These are phyloP conservation scores for Cichorium intybus DNA, from an alignment of 140 eudicot species.

Conservation along the genomic window DNA sequence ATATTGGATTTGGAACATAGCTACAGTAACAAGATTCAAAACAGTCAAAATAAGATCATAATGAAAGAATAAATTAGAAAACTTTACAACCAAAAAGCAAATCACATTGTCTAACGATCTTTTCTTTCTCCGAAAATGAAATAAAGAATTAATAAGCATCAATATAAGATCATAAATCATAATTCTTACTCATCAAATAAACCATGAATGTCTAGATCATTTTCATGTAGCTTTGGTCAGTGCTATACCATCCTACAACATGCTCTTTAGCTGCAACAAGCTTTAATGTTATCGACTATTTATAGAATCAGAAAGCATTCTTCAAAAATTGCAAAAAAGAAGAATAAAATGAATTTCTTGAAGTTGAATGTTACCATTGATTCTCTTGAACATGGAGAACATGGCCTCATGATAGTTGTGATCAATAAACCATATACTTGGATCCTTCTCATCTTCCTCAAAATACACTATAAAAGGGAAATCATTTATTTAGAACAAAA, in stretches of 20 bases:
- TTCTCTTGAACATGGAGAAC: conserved; percentile 97
- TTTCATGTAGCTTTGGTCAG: conserved; percentile 94
- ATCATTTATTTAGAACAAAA: conserved; percentile 3
- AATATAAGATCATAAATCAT: neutral
- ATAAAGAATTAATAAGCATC: neutral
- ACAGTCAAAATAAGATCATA: no score
- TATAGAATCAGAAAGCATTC: neutral
- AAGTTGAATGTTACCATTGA: conserved; percentile 49
- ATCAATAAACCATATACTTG: conserved; percentile 97
- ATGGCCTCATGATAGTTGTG: conserved; percentile 96
- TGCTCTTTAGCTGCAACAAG: conserved; percentile 82
- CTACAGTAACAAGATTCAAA: conserved; percentile 44
- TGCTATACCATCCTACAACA: conserved; percentile 97
- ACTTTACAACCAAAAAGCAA: no score
- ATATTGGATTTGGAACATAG: conserved; percentile 87
- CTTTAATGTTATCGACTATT: neutral
- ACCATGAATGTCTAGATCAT: conserved; percentile 82
- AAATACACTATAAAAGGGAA: conserved; percentile 63
- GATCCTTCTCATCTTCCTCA: conserved; percentile 93
- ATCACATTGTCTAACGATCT: no score
- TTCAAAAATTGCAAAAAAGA: neutral
- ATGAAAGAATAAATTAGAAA: no score
- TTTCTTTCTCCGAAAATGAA: neutral
- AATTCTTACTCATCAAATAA: conserved; percentile 76
- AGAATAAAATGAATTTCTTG: no score